These are phyloP conservation scores for Coelastrella sp. DNA, from an alignment of 139 green algal genomes.

Conservation along the genomic window DNA sequence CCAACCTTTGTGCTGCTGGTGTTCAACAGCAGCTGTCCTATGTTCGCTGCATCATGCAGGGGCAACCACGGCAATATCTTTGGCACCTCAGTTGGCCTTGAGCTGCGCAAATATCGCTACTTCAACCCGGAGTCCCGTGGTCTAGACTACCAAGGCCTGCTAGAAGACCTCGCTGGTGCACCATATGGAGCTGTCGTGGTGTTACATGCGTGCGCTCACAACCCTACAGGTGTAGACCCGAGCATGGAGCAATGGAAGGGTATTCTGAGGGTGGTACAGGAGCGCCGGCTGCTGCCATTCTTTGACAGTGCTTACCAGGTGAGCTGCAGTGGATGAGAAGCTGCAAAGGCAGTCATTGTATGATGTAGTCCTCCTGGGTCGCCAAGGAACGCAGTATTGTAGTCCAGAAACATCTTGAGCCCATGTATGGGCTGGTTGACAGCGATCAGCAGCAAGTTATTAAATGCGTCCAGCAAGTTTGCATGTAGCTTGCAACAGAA, in stretches of 20 bases:
- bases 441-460: not conserved
- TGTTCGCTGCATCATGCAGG: not conserved
- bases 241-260: constrained; percentile 84
- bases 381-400: not conserved
- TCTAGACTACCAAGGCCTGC: constrained; percentile 75
- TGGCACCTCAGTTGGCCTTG: constrained; percentile 4
- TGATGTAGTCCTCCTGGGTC: constrained; percentile 92
- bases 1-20: not conserved
- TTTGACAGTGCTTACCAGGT: constrained; percentile 97
- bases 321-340: not conserved
- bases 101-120: constrained; percentile 75
- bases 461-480: not conserved
- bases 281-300: constrained; percentile 85
- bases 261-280: constrained; percentile 73
- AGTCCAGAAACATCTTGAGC: not conserved
- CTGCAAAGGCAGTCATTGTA: constrained; percentile 74
- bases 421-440: not conserved
- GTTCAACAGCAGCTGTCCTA: not conserved
- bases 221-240: constrained; percentile 95
- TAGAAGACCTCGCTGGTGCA: constrained; percentile 55
- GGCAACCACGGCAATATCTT: constrained; percentile 40
- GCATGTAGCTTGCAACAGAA: too few species aligned
- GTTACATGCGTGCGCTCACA: constrained; percentile 93
- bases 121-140: constrained; percentile 88
- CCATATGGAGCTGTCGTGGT: constrained; percentile 82